phyloP scores from a whole-genome alignment of 257 asterid genomes.

The Leptodermis oblonga region DNA sequence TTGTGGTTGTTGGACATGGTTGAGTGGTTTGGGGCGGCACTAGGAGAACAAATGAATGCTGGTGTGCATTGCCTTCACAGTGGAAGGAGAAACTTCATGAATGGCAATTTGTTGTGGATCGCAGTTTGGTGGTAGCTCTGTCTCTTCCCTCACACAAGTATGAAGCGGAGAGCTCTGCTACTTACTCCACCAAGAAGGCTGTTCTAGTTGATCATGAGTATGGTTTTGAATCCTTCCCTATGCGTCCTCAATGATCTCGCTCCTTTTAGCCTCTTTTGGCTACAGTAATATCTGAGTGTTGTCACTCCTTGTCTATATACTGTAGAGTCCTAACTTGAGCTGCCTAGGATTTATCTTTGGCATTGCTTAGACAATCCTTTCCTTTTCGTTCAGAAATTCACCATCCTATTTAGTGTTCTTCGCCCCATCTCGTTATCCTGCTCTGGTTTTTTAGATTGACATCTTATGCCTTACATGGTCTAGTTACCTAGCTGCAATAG shows the following conservation, averaged over 20 bases:
- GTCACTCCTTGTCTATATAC: conserved; percentile 39
- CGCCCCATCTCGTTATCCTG: not conserved
- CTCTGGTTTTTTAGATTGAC: conserved; percentile 10
- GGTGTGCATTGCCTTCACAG: conserved; percentile 21
- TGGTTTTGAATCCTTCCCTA: conserved; percentile 7
- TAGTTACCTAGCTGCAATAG: conserved; percentile 21
- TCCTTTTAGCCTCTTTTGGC: conserved; percentile 9
- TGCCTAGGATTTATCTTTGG: not conserved
- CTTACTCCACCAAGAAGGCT: conserved; percentile 15
- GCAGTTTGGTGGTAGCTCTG: conserved; percentile 8
- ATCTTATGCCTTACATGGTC: not conserved
- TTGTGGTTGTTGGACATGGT: not conserved
- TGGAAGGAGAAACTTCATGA: conserved; percentile 18
- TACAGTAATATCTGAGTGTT: conserved; percentile 15
- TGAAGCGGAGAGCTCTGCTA: conserved; percentile 14
- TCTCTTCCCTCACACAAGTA: conserved; percentile 4
- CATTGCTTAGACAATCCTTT: not conserved
- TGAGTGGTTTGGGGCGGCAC: conserved; percentile 21
- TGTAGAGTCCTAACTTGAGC: conserved; percentile 29
- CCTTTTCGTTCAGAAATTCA: not conserved
- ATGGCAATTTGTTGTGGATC: conserved; percentile 3
- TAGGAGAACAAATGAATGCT: conserved; percentile 14
- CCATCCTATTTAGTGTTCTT: not conserved
- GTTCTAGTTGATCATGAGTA: conserved; percentile 17
- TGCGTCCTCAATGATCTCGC: conserved; percentile 9